Base-by-base conservation (phyloP, 2,329 filamentous ascomycete species). In the Alternaria infectoria region DNA sequence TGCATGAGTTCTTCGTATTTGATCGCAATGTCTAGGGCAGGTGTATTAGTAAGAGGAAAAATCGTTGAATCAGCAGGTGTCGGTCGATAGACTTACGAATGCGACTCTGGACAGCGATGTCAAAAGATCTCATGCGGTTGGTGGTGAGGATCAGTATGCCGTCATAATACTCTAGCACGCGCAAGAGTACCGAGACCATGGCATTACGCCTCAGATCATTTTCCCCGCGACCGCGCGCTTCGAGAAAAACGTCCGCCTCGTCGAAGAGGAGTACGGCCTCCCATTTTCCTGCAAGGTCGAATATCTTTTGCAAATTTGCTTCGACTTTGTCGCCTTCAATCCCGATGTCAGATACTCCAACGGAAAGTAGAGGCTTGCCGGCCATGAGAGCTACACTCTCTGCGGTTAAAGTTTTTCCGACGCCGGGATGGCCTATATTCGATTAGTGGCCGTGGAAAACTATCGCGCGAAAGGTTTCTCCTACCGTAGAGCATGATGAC, bases 211-310 rank as follows among this genome's bases (percentile, higher is more conserved):
- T 58, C 4, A 74, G 23, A 25, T 68, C 69, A n/a, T 66, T 4
- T 86, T 83, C 51, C 81, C 36, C 36, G n/a, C 36, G 36, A 40
- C 36, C 36, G n/a, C 36, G 36, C n/a, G 36, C 74, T 74, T 87
- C 84, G 6, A 89, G 83, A 72, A 87, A 88, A 11, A 88, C 85
- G 59, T 89, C 67, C 4, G 69, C 67, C 19, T 71, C 19, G 7
- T 46, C 21, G 19, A 46, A 46, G 12, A 46, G 44, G 2, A 50
- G 47, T n/a, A 50, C 26, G n/a, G 47, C 47, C 2, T 50, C 47
- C 47, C 47, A 50, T 11, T 30, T 25, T 7, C 23, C 47, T 25
- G 47, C 47, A 3, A 26, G 23, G 9, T 26, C 47, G 21, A 50
- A 50, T 2, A 50, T 3, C 15, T 30, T 30, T n/a, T 25, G 13